Evolutionary conservation across 2,329 filamentous ascomycete genomes (phyloP).

Genomic region (Lasiodiplodia citricola): DNA sequence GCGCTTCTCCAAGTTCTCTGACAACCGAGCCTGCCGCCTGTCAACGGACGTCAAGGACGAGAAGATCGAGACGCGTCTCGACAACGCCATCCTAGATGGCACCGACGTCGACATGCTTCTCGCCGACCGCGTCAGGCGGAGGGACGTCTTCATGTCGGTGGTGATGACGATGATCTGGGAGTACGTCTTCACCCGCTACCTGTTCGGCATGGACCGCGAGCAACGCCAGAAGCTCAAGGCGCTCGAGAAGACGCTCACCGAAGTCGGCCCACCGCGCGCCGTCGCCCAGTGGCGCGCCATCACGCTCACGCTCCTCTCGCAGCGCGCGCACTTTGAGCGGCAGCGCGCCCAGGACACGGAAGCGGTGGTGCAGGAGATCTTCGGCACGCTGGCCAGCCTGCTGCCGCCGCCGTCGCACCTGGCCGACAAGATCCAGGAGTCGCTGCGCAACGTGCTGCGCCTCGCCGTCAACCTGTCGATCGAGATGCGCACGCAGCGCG

Average conservation of each 20-base stretch:
- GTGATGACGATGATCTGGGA: slow-evolving; percentile 99
- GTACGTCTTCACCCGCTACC: slow-evolving; percentile 95
- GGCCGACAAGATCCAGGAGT: slow-evolving; percentile 79
- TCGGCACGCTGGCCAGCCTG: slow-evolving; percentile 80
- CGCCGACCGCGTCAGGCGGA: slow-evolving; percentile 81
- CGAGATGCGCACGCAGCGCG: slow-evolving; percentile 95
- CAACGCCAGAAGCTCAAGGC: slow-evolving; percentile 97
- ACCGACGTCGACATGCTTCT: slow-evolving; percentile 90
- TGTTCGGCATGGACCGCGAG: slow-evolving; percentile 98
- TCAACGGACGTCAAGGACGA: slow-evolving; percentile 87
- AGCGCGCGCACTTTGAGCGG: slow-evolving; percentile 76
- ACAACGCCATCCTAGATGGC: slow-evolving; percentile 92
- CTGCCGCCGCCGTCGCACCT: slow-evolving; percentile 84
- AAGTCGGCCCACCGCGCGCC: slow-evolving; percentile 76
- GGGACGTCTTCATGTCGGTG: slow-evolving; percentile 98
- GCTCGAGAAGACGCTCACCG: slow-evolving; percentile 86
- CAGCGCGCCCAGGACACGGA: slow-evolving; percentile 91
- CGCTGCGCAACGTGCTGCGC: slow-evolving; percentile 84
- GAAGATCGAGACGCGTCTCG: slow-evolving; percentile 90
- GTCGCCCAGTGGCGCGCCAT: slow-evolving; percentile 97
- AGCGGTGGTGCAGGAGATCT: slow-evolving; percentile 91
- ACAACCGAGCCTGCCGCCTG: slow-evolving; percentile 83
- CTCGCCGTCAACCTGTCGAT: slow-evolving; percentile 89
- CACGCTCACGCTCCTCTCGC: slow-evolving; percentile 86
- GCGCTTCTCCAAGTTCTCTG: slow-evolving; percentile 96